Evolutionary conservation across 2,329 filamentous ascomycete genomes (phyloP).

Genomic region (Myriosclerotinia curreyana): DNA sequence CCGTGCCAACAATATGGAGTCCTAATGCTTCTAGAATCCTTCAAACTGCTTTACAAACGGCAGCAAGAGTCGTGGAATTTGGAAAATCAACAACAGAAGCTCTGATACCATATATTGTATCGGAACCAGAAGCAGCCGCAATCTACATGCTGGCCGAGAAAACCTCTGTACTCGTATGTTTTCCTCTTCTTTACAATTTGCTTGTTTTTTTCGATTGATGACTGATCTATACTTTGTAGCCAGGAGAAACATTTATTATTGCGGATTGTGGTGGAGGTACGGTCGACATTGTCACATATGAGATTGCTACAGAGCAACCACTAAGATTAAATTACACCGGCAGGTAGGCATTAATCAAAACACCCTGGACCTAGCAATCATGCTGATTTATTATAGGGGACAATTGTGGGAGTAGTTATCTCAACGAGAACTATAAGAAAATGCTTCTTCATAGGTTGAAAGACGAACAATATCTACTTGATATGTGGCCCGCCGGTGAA

Average conservation of each 20-base stretch:
- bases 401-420: slow-evolving; percentile 24
- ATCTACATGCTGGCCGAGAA: slow-evolving; percentile 29
- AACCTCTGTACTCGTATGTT: slow-evolving; percentile 11
- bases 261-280: slow-evolving; percentile 36
- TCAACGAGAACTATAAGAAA: slow-evolving; percentile 24
- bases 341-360: slow-evolving; percentile 18
- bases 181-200: neutral
- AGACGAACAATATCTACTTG: slow-evolving; percentile 20
- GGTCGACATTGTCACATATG: slow-evolving; percentile 33
- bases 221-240: slow-evolving; percentile 14
- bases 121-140: slow-evolving; percentile 37
- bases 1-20: slow-evolving; percentile 25
- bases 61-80: slow-evolving; percentile 11
- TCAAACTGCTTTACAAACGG: slow-evolving; percentile 21
- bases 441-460: slow-evolving; percentile 1
- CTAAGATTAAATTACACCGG: slow-evolving; percentile 28
- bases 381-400: slow-evolving; percentile 16
- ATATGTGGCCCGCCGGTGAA: neutral
- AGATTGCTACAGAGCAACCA: slow-evolving; percentile 28
- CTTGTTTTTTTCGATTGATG: neutral
- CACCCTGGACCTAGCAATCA: neutral
- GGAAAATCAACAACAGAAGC: slow-evolving; percentile 6
- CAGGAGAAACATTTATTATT: slow-evolving; percentile 31
- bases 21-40: slow-evolving; percentile 22
- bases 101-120: slow-evolving; percentile 29